Conservation (phyloP, 2,329 filamentous ascomycete species). For the Talaromyces sp. region DNA sequence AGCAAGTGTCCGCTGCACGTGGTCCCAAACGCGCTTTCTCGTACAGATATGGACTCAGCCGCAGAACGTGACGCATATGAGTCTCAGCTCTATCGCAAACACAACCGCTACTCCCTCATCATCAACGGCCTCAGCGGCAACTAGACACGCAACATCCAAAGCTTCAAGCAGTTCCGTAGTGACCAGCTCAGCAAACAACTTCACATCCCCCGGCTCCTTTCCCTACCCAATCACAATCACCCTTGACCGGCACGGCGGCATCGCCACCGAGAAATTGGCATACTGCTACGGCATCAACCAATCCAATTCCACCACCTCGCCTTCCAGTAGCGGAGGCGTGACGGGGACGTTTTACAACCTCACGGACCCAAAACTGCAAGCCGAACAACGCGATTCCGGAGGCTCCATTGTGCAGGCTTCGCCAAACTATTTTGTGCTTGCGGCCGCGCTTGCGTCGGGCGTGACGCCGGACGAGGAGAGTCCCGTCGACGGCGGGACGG, state of each 20-base stretch:
- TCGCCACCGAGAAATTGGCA: slow-evolving; percentile 51
- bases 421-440: slow-evolving; percentile 40
- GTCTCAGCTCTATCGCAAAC: slow-evolving; percentile 22
- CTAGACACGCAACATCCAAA: slow-evolving; percentile 21
- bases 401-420: slow-evolving; percentile 52
- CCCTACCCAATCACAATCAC: slow-evolving; percentile 60
- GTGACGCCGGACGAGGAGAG: slow-evolving; percentile 22
- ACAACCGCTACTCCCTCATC: slow-evolving; percentile 14
- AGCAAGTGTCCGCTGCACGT: slow-evolving; percentile 54
- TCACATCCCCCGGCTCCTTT: slow-evolving; percentile 54
- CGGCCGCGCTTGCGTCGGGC: slow-evolving; percentile 1
- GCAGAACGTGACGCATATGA: slow-evolving; percentile 27
- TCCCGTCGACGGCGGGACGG: slow-evolving; percentile 55
- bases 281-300: slow-evolving; percentile 59
- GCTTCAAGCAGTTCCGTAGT: slow-evolving; percentile 20
- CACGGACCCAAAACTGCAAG: slow-evolving; percentile 45
- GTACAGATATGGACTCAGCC: slow-evolving; percentile 61
- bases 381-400: slow-evolving; percentile 52
- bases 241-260: slow-evolving; percentile 58
- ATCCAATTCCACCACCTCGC: slow-evolving; percentile 28
- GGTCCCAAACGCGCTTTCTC: slow-evolving; percentile 58
- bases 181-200: slow-evolving; percentile 39
- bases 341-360: slow-evolving; percentile 45
- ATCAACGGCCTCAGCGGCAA: slow-evolving; percentile 14
- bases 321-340: slow-evolving; percentile 50